Percentiles rank a stretch among this genome's conserved stretches.
Conservation (phyloP, 352 stramenopile species). For the Globisporangium nagaii region DNA sequence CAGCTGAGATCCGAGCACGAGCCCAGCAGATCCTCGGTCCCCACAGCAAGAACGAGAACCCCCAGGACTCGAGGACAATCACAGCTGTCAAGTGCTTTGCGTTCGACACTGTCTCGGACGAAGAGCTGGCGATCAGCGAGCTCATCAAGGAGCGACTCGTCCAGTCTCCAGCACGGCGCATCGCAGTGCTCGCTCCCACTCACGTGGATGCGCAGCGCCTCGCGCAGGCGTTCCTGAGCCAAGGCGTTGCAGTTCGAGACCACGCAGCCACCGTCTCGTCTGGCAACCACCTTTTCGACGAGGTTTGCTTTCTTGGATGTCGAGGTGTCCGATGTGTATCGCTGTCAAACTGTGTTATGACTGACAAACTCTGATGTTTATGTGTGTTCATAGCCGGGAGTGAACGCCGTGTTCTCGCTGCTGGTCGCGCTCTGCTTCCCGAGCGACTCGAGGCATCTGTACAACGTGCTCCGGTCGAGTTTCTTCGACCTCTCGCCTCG, state of each 20-base stretch:
- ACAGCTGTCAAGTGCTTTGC: conserved; percentile 7
- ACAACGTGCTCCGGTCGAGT: conserved; percentile 70
- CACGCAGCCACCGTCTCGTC: background rate
- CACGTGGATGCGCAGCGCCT: conserved; percentile 33
- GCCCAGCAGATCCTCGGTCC: conserved; percentile 1
- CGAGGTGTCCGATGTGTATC: background rate
- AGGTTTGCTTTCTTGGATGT: conserved; percentile 13
- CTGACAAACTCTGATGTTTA: background rate
- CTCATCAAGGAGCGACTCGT: conserved; percentile 7
- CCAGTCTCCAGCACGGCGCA: conserved; percentile 2
- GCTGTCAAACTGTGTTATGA: background rate
- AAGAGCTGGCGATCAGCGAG: conserved; percentile 14
- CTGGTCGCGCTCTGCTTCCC: conserved; percentile 59
- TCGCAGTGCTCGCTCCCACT: conserved; percentile 32
- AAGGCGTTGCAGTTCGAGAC: conserved; percentile 24
- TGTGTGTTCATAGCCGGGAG: conserved; percentile 25
- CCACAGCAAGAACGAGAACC: background rate
- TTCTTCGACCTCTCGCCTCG: conserved; percentile 50
- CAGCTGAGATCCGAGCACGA: conserved; percentile 2
- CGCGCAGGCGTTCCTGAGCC: conserved; percentile 22
- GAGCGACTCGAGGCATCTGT: conserved; percentile 66
- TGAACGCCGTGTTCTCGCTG: conserved; percentile 61
- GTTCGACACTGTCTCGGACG: conserved; percentile 15
- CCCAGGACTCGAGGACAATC: background rate
- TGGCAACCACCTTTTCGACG: conserved; percentile 18